phyloP scores from a whole-genome alignment of 2,329 filamentous ascomycete species.

The Colletotrichum simmondsii region DNA sequence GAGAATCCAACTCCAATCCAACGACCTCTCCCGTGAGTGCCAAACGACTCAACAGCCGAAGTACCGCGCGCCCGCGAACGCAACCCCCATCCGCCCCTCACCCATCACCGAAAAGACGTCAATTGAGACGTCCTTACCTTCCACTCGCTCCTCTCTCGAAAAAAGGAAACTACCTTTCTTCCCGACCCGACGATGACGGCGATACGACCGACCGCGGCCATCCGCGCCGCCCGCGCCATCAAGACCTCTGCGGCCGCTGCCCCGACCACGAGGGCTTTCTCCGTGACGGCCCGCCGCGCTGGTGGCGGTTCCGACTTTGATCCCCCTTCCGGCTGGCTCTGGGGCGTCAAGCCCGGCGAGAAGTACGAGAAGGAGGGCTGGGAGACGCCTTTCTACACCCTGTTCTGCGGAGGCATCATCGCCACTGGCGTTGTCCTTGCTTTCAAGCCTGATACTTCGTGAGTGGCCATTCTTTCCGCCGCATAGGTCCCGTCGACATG shows the following conservation, averaged over 20 bases:
- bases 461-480: constrained; percentile 56
- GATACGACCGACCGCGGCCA: constrained; percentile 35
- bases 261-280: constrained; percentile 51
- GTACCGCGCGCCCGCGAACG: constrained; percentile 21
- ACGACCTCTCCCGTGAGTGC: constrained; percentile 23
- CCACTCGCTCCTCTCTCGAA: not conserved
- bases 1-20: constrained; percentile 35
- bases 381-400: constrained; percentile 88
- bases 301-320: constrained; percentile 78
- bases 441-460: constrained; percentile 99
- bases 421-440: constrained; percentile 84
- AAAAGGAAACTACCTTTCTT: not conserved
- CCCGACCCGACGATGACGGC: constrained; percentile 31
- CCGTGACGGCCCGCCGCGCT: constrained; percentile 54
- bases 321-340: constrained; percentile 90
- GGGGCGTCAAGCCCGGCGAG: constrained; percentile 92
- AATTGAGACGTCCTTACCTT: constrained; percentile 13
- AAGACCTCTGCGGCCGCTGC: constrained; percentile 40
- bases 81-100: constrained; percentile 1
- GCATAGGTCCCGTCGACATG: not conserved
- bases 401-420: constrained; percentile 82
- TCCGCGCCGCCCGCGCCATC: constrained; percentile 44
- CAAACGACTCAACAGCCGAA: constrained; percentile 31
- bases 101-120: constrained; percentile 4
- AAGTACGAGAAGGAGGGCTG: constrained; percentile 97